Evolutionary conservation across 495 filamentous ascomycete genomes (phyloP), one percentile per base, ranked within the genome.

Genomic region (Annulohypoxylon stygium): DNA sequence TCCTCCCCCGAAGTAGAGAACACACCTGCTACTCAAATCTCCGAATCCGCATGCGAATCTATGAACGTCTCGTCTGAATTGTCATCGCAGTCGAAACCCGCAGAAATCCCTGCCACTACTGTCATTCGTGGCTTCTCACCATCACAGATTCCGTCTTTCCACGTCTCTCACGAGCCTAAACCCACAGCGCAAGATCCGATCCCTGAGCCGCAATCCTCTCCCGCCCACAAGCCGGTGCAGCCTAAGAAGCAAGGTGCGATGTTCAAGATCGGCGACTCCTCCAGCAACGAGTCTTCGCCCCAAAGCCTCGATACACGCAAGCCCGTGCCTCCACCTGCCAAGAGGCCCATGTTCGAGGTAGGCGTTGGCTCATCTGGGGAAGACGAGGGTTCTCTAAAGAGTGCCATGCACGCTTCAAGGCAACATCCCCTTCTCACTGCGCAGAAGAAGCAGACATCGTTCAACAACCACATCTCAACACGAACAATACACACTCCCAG

Each of bases 91-190:
- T 8, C 39, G 65, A 79, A 57, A 78, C 69, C 16, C 54, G 53
- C 80, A 81, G 67, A 83, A 78, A 45, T 76, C 78, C 48, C 77
- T 12, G 88, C 86, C 37, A 89, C 90, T 0, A 91, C 93, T 62
- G 86, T 98, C 53, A 90, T 97, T 61, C 90, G 93, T 65, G 96
- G 95, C 20, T 99, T 98, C 80, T 93, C 92, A 0, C 93, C 92
- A 5, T 91, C 91, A 18, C 87, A 90, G 47, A 86, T 93, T 12
- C 92, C 93, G 2, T 91, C 90, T 0, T 93, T 78, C 74, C 81
- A 75, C 18, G 60, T 65, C 47, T 78, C 77, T 8, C 79, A 76
- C 26, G 73, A 75, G 8, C 65, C 75, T 43, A 80, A 77, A 58
- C 51, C 54, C 1, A 54, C 65, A 3, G 75, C 75, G 12, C 69